Base-by-base conservation (phyloP, 2,329 filamentous ascomycete species). In the Leptographium lundbergii region DNA sequence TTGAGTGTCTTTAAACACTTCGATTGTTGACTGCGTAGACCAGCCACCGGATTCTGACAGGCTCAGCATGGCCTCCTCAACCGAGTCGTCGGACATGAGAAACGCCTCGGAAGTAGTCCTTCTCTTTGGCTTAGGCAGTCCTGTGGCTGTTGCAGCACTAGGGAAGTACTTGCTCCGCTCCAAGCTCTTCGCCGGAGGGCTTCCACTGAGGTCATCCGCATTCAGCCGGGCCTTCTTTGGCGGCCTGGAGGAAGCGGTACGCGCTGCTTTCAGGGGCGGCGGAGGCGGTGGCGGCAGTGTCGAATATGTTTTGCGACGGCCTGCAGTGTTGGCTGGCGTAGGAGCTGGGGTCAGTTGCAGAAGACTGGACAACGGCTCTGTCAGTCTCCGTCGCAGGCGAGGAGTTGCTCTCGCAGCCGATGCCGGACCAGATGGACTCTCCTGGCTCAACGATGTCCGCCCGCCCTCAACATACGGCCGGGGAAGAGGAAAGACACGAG, bases 161-260 rank as follows among this genome's bases (percentile, higher is more conserved):
- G 77, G 64, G 64, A 84, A 84, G 67, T 82, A 84, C 60, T 74
- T 82, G 73, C 81, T 84, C 57, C 69, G 77, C 64, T 77, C 57
- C 68, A 11, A 68, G 19, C 69, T 56, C 36, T 42, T 57, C 71
- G 50, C 42, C 9, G 56, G n/a, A 3, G 52, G 45, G n/a, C 34
- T 36, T 6, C 42, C 19, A 2, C 65, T 60, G 13, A 67, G 70
- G 7, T 64, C 63, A 3, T 81, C 76, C 5, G 77, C 72, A 60
- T 78, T 82, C 7, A 84, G 68, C 45, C 80, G 77, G 48, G 76
- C 76, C 68, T 84, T 84, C 71, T 84, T 84, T 57, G 74, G 74
- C 25, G 81, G 81, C 56, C 79, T 63, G 24, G 67, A 57, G 7
- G 39, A 51, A 27, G 48, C n/a, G 3, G 45, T 17, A 10, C 9